Evolutionary conservation across 75 land plant genomes (phyloP), one percentile per base, ranked within the genome.

Genomic region (Larix kaempferi): DNA sequence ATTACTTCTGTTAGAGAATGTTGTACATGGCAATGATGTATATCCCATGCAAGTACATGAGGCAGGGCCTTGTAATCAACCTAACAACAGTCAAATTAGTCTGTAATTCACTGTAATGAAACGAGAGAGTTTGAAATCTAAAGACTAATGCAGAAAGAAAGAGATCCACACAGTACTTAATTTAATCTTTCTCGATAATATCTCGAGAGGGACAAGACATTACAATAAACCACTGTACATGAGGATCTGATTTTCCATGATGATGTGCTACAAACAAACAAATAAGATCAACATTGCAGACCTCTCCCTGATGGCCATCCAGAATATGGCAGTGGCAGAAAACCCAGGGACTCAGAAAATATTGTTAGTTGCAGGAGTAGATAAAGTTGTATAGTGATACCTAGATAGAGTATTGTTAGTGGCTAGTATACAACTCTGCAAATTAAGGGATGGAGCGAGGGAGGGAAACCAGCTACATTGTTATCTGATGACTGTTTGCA

Each of bases 401-500:
- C 41, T 15, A 21, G 39, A 41, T 41, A 69, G 22, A 39, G 73
- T 69, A 69, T 29, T 11, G 73, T 69, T 69, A 69, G 73, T 69
- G 39, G 73, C 54, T 69, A 69, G 13, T 69, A 41, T 69, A 69
- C 73, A 69, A 69, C 23, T 39, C 73, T 41, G n/a, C 52, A n/a
- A 39, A 29, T 41, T 35, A 16, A 2, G 71, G 19, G 19, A 19
- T 39, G 71, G 52, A 7, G 10, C 8, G 52, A 44, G 52, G 54
- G 54, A 2, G 54, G 12, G 12, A 10, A 11, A 49, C 54, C 49
- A 29, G 73, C 76, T 74, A 74, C 33, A 74, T 74, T 25, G 76
- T 61, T 6, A 56, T 56, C 19, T 74, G 76, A 49, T 49, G 54
- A 73, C 22, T 26, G 56, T 73, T 84, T 19, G 88, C 89, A 15